A percentile compares a stretch with the other conserved stretches of the same genome.
phyloP scores from a whole-genome alignment of 2,329 filamentous ascomycete species.

The Teratosphaeria pseudoeucalypti region DNA sequence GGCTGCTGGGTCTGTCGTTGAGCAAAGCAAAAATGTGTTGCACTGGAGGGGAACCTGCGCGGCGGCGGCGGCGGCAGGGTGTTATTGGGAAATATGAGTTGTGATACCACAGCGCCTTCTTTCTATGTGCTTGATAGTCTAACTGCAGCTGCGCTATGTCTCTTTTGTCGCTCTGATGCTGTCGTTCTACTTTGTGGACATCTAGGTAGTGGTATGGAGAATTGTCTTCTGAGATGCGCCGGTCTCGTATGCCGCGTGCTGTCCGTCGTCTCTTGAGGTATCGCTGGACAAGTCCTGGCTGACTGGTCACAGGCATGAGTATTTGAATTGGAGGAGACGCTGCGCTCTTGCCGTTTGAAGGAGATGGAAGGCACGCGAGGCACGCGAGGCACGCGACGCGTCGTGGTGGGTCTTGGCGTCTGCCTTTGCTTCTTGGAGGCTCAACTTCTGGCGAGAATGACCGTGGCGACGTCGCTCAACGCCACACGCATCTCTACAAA shows the following conservation, averaged over 20 bases:
- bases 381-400: neutral
- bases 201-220: neutral
- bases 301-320: neutral
- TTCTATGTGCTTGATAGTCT: constrained; percentile 8
- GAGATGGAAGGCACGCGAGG: neutral
- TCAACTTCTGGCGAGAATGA: neutral
- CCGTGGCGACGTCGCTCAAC: neutral
- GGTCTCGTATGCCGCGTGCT: neutral
- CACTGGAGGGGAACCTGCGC: neutral
- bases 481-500: neutral
- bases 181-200: neutral
- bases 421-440: too few species aligned
- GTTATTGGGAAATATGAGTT: constrained; percentile 7
- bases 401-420: neutral
- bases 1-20: neutral
- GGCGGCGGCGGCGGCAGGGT: neutral
- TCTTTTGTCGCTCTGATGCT: neutral
- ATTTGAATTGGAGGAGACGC: neutral
- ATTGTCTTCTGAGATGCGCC: neutral
- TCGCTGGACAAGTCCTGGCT: neutral
- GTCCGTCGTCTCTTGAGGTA: neutral
- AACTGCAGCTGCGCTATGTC: neutral
- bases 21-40: constrained; percentile 6
- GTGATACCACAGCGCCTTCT: constrained; percentile 24
- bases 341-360: neutral